A percentile compares a stretch with the other conserved stretches of the same genome.
These are phyloP conservation scores for Chalaropsis thielavioides DNA, from an alignment of 2,329 filamentous ascomycete genomes.

Conservation along the genomic window DNA sequence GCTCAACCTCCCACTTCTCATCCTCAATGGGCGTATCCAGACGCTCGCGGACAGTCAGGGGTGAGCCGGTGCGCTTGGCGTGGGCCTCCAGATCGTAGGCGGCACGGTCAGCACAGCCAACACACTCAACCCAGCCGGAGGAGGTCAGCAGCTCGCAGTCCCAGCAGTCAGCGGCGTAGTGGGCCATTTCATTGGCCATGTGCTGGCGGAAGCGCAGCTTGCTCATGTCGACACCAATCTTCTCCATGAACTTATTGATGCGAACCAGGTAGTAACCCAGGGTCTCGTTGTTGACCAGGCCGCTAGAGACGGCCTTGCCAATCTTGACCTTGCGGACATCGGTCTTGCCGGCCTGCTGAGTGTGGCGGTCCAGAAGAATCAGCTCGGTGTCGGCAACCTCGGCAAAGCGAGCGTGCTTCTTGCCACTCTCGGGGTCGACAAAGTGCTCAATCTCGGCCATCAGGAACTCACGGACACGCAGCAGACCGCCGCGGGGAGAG, in stretches of 20 bases:
- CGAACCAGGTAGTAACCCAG: constrained; percentile 93
- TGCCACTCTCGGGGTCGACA: constrained; percentile 85
- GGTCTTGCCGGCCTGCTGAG: constrained; percentile 78
- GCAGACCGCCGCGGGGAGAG: constrained; percentile 75
- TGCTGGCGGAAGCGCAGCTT: constrained; percentile 97
- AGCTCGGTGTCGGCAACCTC: constrained; percentile 77
- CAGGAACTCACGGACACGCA: constrained; percentile 90
- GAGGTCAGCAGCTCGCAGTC: constrained; percentile 85
- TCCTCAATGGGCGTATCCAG: constrained; percentile 63
- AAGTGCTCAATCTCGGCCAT: constrained; percentile 99
- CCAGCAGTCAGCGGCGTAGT: constrained; percentile 97
- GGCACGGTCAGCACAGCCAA: constrained; percentile 88
- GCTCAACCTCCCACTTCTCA: constrained; percentile 75
- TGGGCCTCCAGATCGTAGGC: constrained; percentile 91
- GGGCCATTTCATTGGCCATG: constrained; percentile 66
- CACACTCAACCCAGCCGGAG: constrained; percentile 96
- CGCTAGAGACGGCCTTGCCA: constrained; percentile 68
- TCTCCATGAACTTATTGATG: constrained; percentile 79
- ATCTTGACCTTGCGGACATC: constrained; percentile 58
- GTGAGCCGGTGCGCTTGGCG: constrained; percentile 77
- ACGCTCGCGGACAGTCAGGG: constrained; percentile 71
- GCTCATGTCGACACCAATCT: constrained; percentile 69
- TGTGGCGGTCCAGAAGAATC: constrained; percentile 67
- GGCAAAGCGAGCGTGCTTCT: constrained; percentile 80
- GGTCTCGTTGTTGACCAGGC: constrained; percentile 90